These are phyloP conservation scores for Metschnikowia lunata DNA, from an alignment of 805 yeast species.

Conservation along the genomic window DNA sequence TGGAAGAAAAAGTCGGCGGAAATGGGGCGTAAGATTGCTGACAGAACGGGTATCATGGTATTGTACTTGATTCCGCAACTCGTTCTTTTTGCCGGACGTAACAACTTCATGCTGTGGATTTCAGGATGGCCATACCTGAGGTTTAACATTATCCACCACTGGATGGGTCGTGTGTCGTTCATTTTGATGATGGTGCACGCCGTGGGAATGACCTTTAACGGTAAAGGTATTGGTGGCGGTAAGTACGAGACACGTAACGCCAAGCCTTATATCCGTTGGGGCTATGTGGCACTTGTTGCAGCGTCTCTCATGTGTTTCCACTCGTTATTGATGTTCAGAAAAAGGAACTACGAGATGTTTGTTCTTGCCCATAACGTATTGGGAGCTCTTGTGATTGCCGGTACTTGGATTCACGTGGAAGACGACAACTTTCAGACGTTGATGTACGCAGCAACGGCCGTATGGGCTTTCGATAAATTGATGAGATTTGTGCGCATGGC, in stretches of 20 bases:
- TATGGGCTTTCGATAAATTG: constrained; percentile 43
- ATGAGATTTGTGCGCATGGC: constrained; percentile 31
- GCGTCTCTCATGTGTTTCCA: constrained; percentile 44
- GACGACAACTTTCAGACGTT: constrained; percentile 38
- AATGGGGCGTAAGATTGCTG: constrained; percentile 35
- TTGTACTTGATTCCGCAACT: constrained; percentile 50
- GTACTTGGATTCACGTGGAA: constrained; percentile 56
- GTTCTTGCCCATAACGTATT: constrained; percentile 40
- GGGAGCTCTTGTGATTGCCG: constrained; percentile 44
- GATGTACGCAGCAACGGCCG: constrained; percentile 31
- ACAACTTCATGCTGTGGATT: constrained; percentile 57
- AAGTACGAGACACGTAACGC: constrained; percentile 30
- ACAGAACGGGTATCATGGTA: constrained; percentile 50
- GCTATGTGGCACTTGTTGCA: constrained; percentile 28
- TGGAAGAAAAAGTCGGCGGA: constrained; percentile 5
- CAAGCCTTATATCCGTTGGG: constrained; percentile 30
- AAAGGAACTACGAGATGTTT: constrained; percentile 53
- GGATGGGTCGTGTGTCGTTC: constrained; percentile 53
- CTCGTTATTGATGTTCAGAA: constrained; percentile 50
- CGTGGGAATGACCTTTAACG: constrained; percentile 27
- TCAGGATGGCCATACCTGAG: constrained; percentile 62
- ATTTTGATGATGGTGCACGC: constrained; percentile 53
- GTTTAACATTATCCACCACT: constrained; percentile 61
- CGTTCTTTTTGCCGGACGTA: constrained; percentile 63
- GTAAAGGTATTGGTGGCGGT: constrained; percentile 27